phyloP scores from a whole-genome alignment of 306 rosid genomes.

The Sphenostylis stenocarpa region DNA sequence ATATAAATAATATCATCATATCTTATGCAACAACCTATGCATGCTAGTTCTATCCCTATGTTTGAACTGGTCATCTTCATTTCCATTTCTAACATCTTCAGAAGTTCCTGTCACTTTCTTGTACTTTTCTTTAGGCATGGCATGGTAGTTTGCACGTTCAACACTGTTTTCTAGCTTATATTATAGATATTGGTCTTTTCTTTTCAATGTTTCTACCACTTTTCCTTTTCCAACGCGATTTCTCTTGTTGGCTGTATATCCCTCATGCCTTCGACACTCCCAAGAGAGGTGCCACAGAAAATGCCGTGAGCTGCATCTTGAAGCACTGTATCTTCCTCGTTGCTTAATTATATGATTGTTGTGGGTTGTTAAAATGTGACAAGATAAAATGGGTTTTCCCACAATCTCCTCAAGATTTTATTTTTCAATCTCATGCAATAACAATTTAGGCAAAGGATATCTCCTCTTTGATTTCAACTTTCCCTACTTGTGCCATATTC shows the following conservation, averaged over 20 bases:
- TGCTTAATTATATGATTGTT: background rate
- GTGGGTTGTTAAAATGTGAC: background rate
- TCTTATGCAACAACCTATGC: background rate
- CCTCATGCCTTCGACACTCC: conserved; percentile 48
- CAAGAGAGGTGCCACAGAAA: conserved; percentile 34
- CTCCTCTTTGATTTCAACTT: conserved; percentile 27
- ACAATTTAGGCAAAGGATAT: conserved; percentile 27
- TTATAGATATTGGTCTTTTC: conserved; percentile 28
- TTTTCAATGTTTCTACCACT: conserved; percentile 29
- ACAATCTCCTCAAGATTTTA: conserved; percentile 27
- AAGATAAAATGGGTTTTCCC: conserved; percentile 21
- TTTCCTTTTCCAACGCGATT: conserved; percentile 33
- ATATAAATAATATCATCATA: background rate
- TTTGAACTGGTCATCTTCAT: conserved; percentile 29
- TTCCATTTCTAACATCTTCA: conserved; percentile 32
- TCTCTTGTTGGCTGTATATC: conserved; percentile 46
- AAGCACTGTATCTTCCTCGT: background rate
- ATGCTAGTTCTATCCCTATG: background rate
- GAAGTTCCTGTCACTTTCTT: conserved; percentile 34
- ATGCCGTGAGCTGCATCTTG: conserved; percentile 49
- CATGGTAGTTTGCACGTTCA: conserved; percentile 48
- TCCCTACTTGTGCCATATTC: conserved; percentile 32
- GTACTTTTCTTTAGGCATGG: conserved; percentile 45
- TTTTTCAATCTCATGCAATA: conserved; percentile 29
- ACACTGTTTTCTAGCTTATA: conserved; percentile 25